Conservation (phyloP, 73 alveolate species). For the Tetrahymena elliotti region DNA sequence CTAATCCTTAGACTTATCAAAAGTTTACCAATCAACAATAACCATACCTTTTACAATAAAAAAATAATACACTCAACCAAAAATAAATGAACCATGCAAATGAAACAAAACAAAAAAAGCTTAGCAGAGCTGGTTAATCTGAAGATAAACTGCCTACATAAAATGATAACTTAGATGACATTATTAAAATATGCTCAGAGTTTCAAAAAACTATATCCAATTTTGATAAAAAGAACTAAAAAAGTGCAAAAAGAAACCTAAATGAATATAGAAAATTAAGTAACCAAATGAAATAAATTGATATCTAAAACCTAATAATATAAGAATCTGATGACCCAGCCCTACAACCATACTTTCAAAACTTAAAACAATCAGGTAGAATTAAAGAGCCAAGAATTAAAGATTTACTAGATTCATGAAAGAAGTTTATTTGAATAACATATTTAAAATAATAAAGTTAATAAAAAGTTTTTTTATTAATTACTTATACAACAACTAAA, state of each 20-base stretch:
- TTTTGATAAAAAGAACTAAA: background rate
- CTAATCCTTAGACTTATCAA: background rate
- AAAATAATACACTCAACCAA: background rate
- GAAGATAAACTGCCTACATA: background rate
- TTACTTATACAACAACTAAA: too few species aligned
- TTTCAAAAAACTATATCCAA: background rate
- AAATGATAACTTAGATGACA: background rate
- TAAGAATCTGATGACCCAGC: background rate
- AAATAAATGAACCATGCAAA: background rate
- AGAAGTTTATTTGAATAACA: too few species aligned
- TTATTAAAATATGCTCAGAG: background rate
- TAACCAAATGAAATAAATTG: background rate
- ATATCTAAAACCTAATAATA: background rate
- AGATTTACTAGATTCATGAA: background rate
- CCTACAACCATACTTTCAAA: background rate
- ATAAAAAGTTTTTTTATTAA: too few species aligned
- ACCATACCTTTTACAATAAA: background rate
- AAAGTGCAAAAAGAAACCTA: background rate
- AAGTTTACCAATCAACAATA: background rate
- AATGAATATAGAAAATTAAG: background rate
- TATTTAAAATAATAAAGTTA: too few species aligned
- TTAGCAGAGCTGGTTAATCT: background rate
- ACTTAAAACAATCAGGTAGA: background rate
- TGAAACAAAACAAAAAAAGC: background rate
- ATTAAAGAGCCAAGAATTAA: background rate